Evolutionary conservation across 192 early-diverging fungal species (phyloP).

Genomic region (Coemansia sp.): DNA sequence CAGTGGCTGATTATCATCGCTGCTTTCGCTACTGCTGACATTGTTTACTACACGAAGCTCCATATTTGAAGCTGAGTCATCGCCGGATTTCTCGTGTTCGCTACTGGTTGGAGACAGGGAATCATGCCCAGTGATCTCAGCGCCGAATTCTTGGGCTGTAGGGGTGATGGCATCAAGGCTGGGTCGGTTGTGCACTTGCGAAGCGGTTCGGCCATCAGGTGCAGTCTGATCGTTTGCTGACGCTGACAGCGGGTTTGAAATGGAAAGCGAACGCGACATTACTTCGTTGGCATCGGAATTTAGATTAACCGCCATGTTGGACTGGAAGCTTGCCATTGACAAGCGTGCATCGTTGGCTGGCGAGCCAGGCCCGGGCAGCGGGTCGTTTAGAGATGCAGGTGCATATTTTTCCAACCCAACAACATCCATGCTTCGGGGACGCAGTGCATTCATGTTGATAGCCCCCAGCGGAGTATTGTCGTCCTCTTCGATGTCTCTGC

Average conservation of each 20-base stretch:
- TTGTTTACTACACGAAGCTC: slow-evolving; percentile 33
- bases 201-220: background rate
- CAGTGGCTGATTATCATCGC: slow-evolving; percentile 44
- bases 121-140: background rate
- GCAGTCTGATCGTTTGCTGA: slow-evolving; percentile 18
- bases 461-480: slow-evolving; percentile 41
- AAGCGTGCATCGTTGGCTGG: slow-evolving; percentile 24
- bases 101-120: background rate
- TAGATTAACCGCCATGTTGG: slow-evolving; percentile 42
- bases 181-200: slow-evolving; percentile 17
- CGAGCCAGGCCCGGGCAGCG: slow-evolving; percentile 24
- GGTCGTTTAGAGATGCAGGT: slow-evolving; percentile 13
- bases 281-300: slow-evolving; percentile 13
- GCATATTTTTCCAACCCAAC: slow-evolving; percentile 29
- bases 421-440: background rate
- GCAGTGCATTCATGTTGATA: slow-evolving; percentile 15
- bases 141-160: slow-evolving; percentile 4
- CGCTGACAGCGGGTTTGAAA: slow-evolving; percentile 36
- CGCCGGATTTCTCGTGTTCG: background rate
- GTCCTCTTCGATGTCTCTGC: slow-evolving; percentile 29
- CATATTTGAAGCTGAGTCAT: slow-evolving; percentile 9
- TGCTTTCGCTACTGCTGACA: slow-evolving; percentile 4
- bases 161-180: slow-evolving; percentile 36
- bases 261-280: slow-evolving; percentile 31
- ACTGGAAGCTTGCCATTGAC: slow-evolving; percentile 45